Evolutionary conservation across 2,329 filamentous ascomycete species (phyloP).

Genomic region (Metarhizium rileyi): DNA sequence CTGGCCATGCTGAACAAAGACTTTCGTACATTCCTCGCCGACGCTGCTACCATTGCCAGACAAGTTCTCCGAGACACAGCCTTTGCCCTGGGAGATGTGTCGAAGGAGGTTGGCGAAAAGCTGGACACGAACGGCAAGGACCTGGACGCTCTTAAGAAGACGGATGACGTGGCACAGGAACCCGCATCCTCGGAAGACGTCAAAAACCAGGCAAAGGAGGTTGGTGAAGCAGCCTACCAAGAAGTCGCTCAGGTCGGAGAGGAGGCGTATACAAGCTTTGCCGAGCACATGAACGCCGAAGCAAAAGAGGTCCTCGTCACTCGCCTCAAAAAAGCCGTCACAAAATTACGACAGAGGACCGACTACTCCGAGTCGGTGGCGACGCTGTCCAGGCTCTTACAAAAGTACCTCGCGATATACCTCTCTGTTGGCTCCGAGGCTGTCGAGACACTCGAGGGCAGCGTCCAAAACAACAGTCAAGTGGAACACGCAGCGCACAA

Average conservation of each 20-base stretch:
- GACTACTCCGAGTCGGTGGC: conserved; percentile 86
- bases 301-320: conserved; percentile 64
- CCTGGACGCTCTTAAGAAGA: conserved; percentile 35
- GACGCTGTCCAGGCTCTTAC: conserved; percentile 62
- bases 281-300: conserved; percentile 61
- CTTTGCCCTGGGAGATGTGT: conserved; percentile 65
- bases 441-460: conserved; percentile 55
- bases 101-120: conserved; percentile 62
- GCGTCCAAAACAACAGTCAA: conserved; percentile 63
- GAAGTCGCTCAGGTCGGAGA: conserved; percentile 27
- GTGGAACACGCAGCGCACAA: conserved; percentile 67
- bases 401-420: conserved; percentile 70
- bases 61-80: conserved; percentile 85
- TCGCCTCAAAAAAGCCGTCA: conserved; percentile 66
- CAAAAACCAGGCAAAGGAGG: conserved; percentile 42
- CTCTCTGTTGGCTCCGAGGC: conserved; percentile 62
- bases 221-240: conserved; percentile 28
- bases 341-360: conserved; percentile 61
- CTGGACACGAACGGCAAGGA: conserved; percentile 59
- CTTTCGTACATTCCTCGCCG: conserved; percentile 76
- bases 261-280: conserved; percentile 55
- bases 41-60: conserved; percentile 67
- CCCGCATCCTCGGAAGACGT: conserved; percentile 55
- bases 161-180: conserved; percentile 15
- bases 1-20: conserved; percentile 85